phyloP scores from a whole-genome alignment of 352 stramenopile species.

The Pythium diclinum region DNA sequence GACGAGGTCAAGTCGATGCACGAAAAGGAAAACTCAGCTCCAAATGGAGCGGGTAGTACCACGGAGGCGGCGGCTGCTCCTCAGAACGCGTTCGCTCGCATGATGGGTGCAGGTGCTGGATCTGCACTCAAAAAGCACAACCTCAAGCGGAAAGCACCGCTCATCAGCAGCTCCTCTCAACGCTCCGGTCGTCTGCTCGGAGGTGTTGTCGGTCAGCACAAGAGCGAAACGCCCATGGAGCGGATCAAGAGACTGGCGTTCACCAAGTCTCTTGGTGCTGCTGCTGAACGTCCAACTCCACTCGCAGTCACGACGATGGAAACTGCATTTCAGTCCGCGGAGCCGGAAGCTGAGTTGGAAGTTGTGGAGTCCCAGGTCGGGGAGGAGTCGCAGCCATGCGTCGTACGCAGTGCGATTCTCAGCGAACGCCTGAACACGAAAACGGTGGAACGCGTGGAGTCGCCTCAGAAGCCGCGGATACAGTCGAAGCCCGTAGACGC shows the following conservation, averaged over 20 bases:
- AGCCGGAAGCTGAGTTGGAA: background rate
- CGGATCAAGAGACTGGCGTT: conserved; percentile 23
- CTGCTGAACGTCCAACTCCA: background rate
- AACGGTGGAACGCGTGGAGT: background rate
- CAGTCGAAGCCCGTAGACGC: background rate
- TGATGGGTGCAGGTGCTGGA: conserved; percentile 69
- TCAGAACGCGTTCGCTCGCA: conserved; percentile 79
- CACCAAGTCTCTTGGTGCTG: background rate
- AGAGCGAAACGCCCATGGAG: conserved; percentile 12
- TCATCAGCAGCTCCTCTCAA: conserved; percentile 16
- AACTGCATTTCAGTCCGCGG: background rate
- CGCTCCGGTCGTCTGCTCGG: conserved; percentile 6
- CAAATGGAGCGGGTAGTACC: conserved; percentile 16
- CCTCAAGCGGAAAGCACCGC: conserved; percentile 49
- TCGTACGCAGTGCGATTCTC: background rate
- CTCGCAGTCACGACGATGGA: background rate
- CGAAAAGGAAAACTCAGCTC: conserved; percentile 47
- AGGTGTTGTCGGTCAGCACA: background rate
- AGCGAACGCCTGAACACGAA: background rate
- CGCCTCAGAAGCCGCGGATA: background rate
- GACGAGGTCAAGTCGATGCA: conserved; percentile 27
- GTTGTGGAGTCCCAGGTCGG: background rate
- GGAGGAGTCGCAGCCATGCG: background rate
- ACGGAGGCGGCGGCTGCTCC: conserved; percentile 18
- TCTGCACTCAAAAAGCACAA: conserved; percentile 40